These are phyloP conservation scores for Kwoniella sp. DNA, from an alignment of 768 basidiomycete genomes.

Conservation along the genomic window DNA sequence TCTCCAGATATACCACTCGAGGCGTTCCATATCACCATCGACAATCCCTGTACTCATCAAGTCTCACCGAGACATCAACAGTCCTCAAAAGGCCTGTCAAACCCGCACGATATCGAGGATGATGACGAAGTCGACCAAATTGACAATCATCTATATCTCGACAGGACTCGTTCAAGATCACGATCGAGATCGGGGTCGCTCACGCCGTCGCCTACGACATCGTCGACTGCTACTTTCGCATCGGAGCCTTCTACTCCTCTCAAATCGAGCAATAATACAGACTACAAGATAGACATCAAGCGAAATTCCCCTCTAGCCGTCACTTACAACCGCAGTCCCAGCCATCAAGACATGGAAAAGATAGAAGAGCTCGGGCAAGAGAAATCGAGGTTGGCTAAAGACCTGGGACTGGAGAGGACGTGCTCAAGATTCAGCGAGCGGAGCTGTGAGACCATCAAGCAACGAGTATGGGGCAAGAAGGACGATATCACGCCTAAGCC, in stretches of 20 bases:
- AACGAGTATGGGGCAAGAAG: slow-evolving; percentile 1
- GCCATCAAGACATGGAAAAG: neutral
- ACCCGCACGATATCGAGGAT: neutral
- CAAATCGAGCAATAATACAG: neutral
- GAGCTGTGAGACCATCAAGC: slow-evolving; percentile 25
- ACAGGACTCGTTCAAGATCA: neutral
- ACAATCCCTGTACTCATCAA: slow-evolving; percentile 30
- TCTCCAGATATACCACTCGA: slow-evolving; percentile 39
- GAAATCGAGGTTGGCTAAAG: neutral
- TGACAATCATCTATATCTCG: neutral
- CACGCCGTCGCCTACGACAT: slow-evolving; percentile 13
- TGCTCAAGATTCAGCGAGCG: slow-evolving; percentile 12
- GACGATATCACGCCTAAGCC: slow-evolving; percentile 20
- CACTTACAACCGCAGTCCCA: no score
- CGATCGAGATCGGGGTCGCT: neutral
- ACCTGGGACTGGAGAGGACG: slow-evolving; percentile 11
- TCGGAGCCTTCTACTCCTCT: slow-evolving; percentile 13
- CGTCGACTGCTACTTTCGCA: neutral
- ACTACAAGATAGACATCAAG: neutral
- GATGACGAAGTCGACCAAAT: slow-evolving; percentile 2
- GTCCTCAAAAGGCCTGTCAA: neutral
- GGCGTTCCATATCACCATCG: slow-evolving; percentile 30
- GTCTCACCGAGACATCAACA: neutral
- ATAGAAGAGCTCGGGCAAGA: neutral
- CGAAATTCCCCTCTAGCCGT: neutral